Base-by-base conservation (phyloP, 257 asterid species). In the Fraxinus quadrangulata region DNA sequence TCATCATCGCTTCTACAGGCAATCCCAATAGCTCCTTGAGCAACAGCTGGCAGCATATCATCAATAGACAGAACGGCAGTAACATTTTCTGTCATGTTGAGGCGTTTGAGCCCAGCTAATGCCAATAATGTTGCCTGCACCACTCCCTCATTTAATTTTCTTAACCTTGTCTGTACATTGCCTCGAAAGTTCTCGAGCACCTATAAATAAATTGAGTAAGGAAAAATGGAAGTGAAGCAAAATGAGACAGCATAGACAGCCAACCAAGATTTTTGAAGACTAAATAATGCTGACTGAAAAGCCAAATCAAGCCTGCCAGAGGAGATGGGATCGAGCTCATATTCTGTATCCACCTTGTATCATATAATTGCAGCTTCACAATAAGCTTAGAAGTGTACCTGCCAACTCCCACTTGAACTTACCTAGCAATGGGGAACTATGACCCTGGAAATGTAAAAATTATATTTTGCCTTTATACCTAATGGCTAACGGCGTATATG, bases 1-100 rank as follows among this genome's bases (percentile, higher is more conserved):
- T 90, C 93, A 61, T 94, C 98, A 74, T 90, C 92, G 40, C 82
- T 81, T 84, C 98, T 89, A 72, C 98, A 92, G 0, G 99, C 98
- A 75, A 94, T 94, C 31, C 99, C 98, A 31, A 94, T 94, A 75
- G 97, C 99, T 73, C 98, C 98, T 78, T 95, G 98, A 80, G 98
- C 99, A 69, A 95, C 98, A 79, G 99, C 99, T 54, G 99, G 99
- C 75, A 96, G 97, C 99, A 96, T 96, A 84, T 96, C 97, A 65
- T 96, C 97, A 69, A 96, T 90, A 37, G 98, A 84, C 34, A 96
- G 91, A 67, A 90, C 79, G 14, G 94, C 77, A 40, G 97, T 85
- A 42, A 90, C 97, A 74, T 86, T 84, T 77, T 93, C 94, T 0
- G 92, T 87, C 99, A 93, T 95, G 83, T 84, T 89, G n/a, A 93